Base-by-base conservation (phyloP, 169 alveolate species). In the Eimeria praecox region DNA sequence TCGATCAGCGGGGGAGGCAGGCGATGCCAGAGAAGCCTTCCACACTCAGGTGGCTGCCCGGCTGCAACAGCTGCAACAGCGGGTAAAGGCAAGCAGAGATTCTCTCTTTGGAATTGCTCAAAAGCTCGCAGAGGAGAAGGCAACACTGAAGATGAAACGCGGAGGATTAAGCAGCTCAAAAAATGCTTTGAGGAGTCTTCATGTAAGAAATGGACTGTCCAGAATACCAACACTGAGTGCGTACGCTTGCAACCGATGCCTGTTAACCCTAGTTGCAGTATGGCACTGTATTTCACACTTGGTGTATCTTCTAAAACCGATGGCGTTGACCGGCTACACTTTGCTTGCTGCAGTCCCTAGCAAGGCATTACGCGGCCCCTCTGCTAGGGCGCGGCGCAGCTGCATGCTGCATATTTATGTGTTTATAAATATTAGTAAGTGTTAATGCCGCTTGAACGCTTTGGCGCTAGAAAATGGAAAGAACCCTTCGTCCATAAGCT, bases 141-240 rank as follows among this genome's bases (percentile, higher is more conserved):
- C 98, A 87, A 95, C 98, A 46, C 97, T 98, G 95, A 99, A 99
- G 52, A 99, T 98, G 95, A 98, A 98, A 33, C 97, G 98, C 52
- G 99, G 99, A 24, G 98, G 98, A 35, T 97, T 98, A 77, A 98
- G 64, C 98, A 99, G 62, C 96, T 98, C 73, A 97, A 98, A 95
- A 98, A 98, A 91, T 97, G 98, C 94, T 6, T 44, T 66, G 87
- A 66, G 42, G 59, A 66, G 87, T 71, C 85, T 89, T 44, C 94
- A 89, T 9, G 85, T 69, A 44, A 69, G 93, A 27, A 12, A 69
- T 5, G 33, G 10, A 69, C 24, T 33, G 49, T 35, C 6, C 80
- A 12, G 24, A 69, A 12, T 35, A n/a, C 49, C 24, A 69, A 0
- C n/a, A 33, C 78, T 66, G 4, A 33, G 0, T 33, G 78, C 24